Base-by-base conservation (phyloP, 2,329 filamentous ascomycete species). In the Endothia cerciana region DNA sequence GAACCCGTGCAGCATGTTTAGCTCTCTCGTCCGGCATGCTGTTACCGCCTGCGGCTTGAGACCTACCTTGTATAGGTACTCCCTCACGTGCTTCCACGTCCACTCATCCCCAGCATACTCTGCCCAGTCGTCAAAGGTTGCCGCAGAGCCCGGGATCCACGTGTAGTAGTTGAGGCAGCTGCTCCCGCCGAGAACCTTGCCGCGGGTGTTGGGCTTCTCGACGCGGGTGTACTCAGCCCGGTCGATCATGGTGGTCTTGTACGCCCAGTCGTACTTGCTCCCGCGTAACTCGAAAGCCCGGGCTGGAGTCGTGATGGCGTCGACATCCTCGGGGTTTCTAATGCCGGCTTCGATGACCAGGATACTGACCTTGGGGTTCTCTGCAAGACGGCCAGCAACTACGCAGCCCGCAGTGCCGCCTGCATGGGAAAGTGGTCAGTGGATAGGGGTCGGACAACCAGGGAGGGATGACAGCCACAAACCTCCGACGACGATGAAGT, bases 71-170 rank as follows among this genome's bases (percentile, higher is more conserved):
- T 81, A 78, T 7, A 88, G 76, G 69, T 87, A 88, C 8, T 79
- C 76, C 3, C 81, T 76, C 47, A 79, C 76, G 10, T 73, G 77
- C 1, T 86, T 80, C 83, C 84, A 89, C 0, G 77, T 87, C 87
- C 87, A 90, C 58, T 85, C 80, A 70, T 91, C 87, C 6, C 91
- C 91, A 59, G 91, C 90, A 41, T 84, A 85, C 75, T 91, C 91
- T n/a, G 87, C 87, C 80, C 90, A 85, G 25, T 89, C 88, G 73
- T 94, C 84, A 70, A 86, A 89, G 0, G 86, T 89, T 2, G 79
- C 79, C 63, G 82, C 82, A 64, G 80, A 84, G 1, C 87, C 87
- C 1, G 82, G 85, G 5, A 87, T 79, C 87, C 87, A 89, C 17
- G 86, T 88, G 74, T 85, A 88, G 73, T 89, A 90, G 76, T 90